A percentile compares a stretch with the other conserved stretches of the same genome.
Evolutionary conservation across 1,284 basidiomycete genomes (phyloP).

Genomic region (Neolentinus lepideus): DNA sequence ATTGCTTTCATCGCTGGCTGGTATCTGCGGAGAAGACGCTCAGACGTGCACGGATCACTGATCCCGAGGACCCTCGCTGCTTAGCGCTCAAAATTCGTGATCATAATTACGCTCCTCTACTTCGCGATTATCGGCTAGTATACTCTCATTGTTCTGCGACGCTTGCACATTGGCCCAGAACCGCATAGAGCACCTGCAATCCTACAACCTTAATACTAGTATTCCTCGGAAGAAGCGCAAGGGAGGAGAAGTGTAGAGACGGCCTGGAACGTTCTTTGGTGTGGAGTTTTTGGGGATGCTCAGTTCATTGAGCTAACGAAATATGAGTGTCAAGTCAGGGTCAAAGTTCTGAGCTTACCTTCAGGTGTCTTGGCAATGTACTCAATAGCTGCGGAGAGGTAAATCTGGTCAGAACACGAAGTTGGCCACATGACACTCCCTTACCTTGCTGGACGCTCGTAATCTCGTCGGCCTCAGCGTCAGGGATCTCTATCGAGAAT

Average conservation of each 20-base stretch:
- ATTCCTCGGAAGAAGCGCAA: neutral
- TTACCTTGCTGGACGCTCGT: constrained; percentile 89
- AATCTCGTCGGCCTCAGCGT: constrained; percentile 97
- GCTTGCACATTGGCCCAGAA: neutral
- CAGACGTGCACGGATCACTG: neutral
- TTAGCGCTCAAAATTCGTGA: neutral
- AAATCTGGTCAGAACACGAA: neutral
- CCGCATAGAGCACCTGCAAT: neutral
- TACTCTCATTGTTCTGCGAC: neutral
- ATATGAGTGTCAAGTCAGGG: neutral
- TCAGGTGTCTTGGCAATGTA: constrained; percentile 95
- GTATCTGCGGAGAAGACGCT: neutral
- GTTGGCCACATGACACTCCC: constrained; percentile 16
- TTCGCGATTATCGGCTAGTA: neutral
- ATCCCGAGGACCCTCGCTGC: neutral
- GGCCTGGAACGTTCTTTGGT: neutral
- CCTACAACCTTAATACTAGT: neutral
- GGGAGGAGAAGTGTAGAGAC: neutral
- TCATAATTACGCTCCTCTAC: neutral
- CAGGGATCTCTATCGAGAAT: constrained; percentile 91
- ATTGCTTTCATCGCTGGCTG: neutral
- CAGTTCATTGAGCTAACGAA: constrained; percentile 2
- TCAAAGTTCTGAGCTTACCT: constrained; percentile 40
- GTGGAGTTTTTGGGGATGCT: constrained; percentile 3
- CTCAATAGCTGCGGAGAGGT: constrained; percentile 71